Base-by-base conservation (phyloP, 768 basidiomycete species). In the Tricholoma terreum region DNA sequence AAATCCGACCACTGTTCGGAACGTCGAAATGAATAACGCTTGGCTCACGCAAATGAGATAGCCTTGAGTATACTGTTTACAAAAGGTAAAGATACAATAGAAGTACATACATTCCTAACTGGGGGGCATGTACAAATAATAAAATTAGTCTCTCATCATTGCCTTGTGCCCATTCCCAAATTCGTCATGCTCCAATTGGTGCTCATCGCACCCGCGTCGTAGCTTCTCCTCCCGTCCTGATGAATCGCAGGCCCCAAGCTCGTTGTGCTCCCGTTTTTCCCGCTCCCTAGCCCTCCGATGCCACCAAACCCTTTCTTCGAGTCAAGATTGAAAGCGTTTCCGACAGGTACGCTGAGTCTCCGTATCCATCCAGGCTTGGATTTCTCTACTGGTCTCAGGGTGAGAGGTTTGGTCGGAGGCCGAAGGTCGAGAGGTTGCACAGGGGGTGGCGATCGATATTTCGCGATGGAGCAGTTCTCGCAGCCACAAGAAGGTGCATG, bases 311-410 rank as follows among this genome's bases (percentile, higher is more conserved):
- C 68, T 63, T 76, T 79, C 73, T 80, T 82, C 51, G 78, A 76
- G 50, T 88, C 86, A 22, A 81, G 71, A 6, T 78, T 80, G 65
- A 90, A 85, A 34, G 84, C 81, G 46, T 77, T 77, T 42, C 76
- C 76, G 3, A 81, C 81, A 1, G 89, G 89, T 86, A 91, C 89
- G 62, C 90, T 91, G 57, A 92, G 67, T 54, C 89, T 75, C 19
- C 89, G 75, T 60, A 91, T 88, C 90, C 90, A 91, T 0, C 87
- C 82, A 8, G 67, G 65, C 56, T 80, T 87, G 8, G 84, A 76
- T 62, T 85, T 85, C 53, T 84, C 62, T 15, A 53, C 80, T 42
- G 79, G 66, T 50, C 79, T 80, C n/a, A 82, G 70, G 1, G 63
- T 56, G 48, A 79, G 73, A 4, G 80, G 80, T 24, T 76, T 70